Evolutionary conservation across 2,329 filamentous ascomycete genomes (phyloP).

Genomic region (Paraconiothyrium sp.): DNA sequence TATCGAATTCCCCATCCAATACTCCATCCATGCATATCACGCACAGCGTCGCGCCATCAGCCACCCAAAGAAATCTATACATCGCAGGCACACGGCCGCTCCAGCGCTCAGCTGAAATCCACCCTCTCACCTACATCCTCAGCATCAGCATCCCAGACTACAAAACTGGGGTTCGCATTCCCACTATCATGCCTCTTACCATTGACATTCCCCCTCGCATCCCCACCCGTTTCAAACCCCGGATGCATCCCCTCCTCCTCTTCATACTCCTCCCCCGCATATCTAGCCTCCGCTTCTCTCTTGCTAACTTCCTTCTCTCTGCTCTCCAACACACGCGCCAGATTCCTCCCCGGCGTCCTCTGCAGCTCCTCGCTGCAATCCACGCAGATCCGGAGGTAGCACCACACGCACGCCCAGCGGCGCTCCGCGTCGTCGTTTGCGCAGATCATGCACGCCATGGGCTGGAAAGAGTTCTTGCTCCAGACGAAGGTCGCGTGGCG

Average conservation of each 20-base stretch:
- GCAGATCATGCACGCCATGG: constrained; percentile 50
- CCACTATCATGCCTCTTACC: constrained; percentile 17
- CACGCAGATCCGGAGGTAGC: constrained; percentile 46
- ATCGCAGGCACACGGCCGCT: not conserved
- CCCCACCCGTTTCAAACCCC: not conserved
- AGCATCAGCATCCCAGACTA: constrained; percentile 22
- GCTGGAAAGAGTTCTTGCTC: constrained; percentile 44
- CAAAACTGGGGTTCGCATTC: constrained; percentile 17
- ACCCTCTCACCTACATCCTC: constrained; percentile 11
- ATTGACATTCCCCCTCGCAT: not conserved
- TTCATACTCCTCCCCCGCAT: not conserved
- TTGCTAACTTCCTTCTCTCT: not conserved
- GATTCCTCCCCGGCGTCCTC: constrained; percentile 28
- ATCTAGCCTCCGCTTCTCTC: constrained; percentile 12
- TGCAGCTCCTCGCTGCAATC: constrained; percentile 39
- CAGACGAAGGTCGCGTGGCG: constrained; percentile 38
- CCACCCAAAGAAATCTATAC: not conserved
- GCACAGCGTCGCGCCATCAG: not conserved
- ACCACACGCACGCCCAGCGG: constrained; percentile 50
- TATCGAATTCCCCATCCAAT: not conserved
- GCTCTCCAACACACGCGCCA: constrained; percentile 29
- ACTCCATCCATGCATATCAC: not conserved
- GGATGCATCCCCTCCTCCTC: constrained; percentile 6
- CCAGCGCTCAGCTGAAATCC: not conserved
- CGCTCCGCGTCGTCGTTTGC: constrained; percentile 32